Percentiles rank a stretch among this genome's conserved stretches.
Conservation (phyloP, 2,329 filamentous ascomycete genomes). For the Talaromyces rugulosus region DNA sequence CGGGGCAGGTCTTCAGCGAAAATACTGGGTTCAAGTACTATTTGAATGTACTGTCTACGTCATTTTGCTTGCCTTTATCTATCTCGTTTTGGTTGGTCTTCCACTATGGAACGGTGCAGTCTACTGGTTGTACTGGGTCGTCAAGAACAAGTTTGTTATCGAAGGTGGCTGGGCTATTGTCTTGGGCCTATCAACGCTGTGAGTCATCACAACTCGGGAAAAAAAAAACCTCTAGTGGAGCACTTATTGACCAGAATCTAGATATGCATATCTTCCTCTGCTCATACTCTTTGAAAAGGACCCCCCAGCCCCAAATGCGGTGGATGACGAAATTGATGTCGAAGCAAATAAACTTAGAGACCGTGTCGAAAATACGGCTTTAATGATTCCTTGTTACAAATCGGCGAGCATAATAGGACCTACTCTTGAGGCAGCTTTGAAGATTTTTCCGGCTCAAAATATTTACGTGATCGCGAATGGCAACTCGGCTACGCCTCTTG, state of each 20-base stretch:
- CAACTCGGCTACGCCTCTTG: constrained; percentile 43
- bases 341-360: constrained; percentile 8
- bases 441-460: constrained; percentile 43
- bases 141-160: constrained; percentile 38
- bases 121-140: constrained; percentile 40
- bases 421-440: constrained; percentile 43
- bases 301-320: constrained; percentile 16
- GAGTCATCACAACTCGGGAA: constrained; percentile 13
- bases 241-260: constrained; percentile 6
- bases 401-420: constrained; percentile 39
- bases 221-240: background rate
- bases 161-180: constrained; percentile 40
- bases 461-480: constrained; percentile 49
- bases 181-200: constrained; percentile 34
- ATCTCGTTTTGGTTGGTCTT: constrained; percentile 44
- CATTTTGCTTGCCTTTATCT: constrained; percentile 36
- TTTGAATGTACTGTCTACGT: constrained; percentile 39
- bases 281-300: constrained; percentile 33
- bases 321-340: background rate
- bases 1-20: constrained; percentile 18
- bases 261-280: constrained; percentile 26
- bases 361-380: constrained; percentile 31
- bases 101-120: constrained; percentile 46
- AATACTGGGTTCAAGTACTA: constrained; percentile 30
- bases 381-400: constrained; percentile 49